phyloP scores from a whole-genome alignment of 495 filamentous ascomycete species.

The Tuber calosporum region DNA sequence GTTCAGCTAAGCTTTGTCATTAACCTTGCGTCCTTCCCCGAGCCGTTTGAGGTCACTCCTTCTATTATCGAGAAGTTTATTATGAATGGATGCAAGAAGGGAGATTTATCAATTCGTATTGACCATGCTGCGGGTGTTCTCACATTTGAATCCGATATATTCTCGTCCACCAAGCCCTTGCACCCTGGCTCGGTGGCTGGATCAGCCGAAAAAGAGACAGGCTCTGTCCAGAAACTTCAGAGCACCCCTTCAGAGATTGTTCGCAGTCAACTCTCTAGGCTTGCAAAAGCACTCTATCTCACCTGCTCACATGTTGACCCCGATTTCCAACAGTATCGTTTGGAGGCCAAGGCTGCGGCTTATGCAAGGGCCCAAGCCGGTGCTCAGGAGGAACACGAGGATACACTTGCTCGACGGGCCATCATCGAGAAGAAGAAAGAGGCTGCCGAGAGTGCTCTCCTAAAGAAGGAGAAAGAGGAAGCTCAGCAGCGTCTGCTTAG shows the following conservation, averaged over 20 bases:
- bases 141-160: slow-evolving; percentile 95
- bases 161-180: slow-evolving; percentile 89
- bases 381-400: slow-evolving; percentile 81
- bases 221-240: slow-evolving; percentile 87
- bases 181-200: slow-evolving; percentile 78
- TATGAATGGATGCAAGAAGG: slow-evolving; percentile 99
- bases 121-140: slow-evolving; percentile 90
- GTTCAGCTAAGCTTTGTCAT: slow-evolving; percentile 92
- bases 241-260: slow-evolving; percentile 97
- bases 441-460: slow-evolving; percentile 72
- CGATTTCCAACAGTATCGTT: slow-evolving; percentile 67
- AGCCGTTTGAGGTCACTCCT: slow-evolving; percentile 87
- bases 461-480: slow-evolving; percentile 84
- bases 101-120: slow-evolving; percentile 90
- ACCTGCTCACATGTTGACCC: slow-evolving; percentile 95
- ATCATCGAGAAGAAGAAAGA: slow-evolving; percentile 96
- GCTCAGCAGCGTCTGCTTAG: slow-evolving; percentile 73
- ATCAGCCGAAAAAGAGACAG: slow-evolving; percentile 77
- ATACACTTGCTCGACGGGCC: slow-evolving; percentile 77
- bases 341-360: slow-evolving; percentile 70
- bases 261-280: slow-evolving; percentile 81
- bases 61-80: slow-evolving; percentile 98
- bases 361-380: slow-evolving; percentile 73
- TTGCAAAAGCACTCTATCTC: slow-evolving; percentile 83
- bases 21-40: slow-evolving; percentile 88